phyloP scores from a whole-genome alignment of 164 flowering plant species.

The Santalum album region DNA sequence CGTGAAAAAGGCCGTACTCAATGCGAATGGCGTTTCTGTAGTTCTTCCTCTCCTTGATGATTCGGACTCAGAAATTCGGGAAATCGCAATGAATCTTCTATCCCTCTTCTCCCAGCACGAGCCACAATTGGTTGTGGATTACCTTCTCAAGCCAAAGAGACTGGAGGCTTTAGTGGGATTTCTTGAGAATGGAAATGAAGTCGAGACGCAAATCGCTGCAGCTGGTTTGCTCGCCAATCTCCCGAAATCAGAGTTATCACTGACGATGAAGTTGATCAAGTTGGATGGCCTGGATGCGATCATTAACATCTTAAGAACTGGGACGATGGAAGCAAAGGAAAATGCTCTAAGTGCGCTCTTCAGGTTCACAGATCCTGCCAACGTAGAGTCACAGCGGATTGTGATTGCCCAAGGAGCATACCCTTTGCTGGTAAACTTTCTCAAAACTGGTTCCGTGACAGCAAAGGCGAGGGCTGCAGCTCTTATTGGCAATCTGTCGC shows the following conservation, averaged over 20 bases:
- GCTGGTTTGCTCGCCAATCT: constrained; percentile 58
- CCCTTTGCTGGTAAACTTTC: constrained; percentile 42
- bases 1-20: constrained; percentile 42
- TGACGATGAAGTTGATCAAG: constrained; percentile 41
- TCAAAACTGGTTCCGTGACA: constrained; percentile 29
- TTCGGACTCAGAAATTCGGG: constrained; percentile 42
- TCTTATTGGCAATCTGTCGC: constrained; percentile 52
- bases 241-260: constrained; percentile 50
- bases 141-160: constrained; percentile 45
- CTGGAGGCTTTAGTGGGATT: constrained; percentile 43
- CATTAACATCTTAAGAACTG: constrained; percentile 33
- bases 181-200: constrained; percentile 40
- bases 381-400: constrained; percentile 35
- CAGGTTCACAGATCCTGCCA: constrained; percentile 56
- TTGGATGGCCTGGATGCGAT: constrained; percentile 38
- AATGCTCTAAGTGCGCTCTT: constrained; percentile 61
- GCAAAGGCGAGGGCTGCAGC: constrained; percentile 63
- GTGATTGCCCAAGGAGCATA: constrained; percentile 44
- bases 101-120: constrained; percentile 53
- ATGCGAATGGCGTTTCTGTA: constrained; percentile 38
- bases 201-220: constrained; percentile 49
- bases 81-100: constrained; percentile 40
- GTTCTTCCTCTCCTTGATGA: constrained; percentile 58
- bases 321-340: constrained; percentile 53
- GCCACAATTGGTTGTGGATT: constrained; percentile 46